phyloP scores from a whole-genome alignment of 1,139 yeast species.

The Geotrichum siamense region DNA sequence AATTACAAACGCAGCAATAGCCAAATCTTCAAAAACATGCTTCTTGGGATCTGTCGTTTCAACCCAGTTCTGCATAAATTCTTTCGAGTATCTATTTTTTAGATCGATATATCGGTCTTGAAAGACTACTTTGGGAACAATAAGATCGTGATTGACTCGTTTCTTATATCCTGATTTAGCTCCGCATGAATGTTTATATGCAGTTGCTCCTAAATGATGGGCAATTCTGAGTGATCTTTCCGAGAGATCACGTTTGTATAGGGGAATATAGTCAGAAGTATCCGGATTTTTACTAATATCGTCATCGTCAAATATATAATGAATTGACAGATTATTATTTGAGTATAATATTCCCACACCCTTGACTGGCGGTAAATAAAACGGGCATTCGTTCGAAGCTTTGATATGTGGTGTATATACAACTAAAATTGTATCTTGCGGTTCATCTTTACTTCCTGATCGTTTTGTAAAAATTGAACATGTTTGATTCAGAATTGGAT shows the following conservation, averaged over 20 bases:
- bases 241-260: constrained; percentile 24
- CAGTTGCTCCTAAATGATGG: constrained; percentile 66
- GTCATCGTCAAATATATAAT: constrained; percentile 59
- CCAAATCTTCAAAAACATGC: constrained; percentile 94
- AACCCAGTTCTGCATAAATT: constrained; percentile 75
- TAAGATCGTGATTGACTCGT: constrained; percentile 79
- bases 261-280: constrained; percentile 4
- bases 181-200: constrained; percentile 77
- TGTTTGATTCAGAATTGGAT: constrained; percentile 75
- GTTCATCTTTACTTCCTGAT: constrained; percentile 17
- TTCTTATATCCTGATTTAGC: constrained; percentile 79
- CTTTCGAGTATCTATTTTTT: constrained; percentile 74
- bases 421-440: constrained; percentile 45
- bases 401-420: constrained; percentile 71
- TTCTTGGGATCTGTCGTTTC: constrained; percentile 93
- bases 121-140: constrained; percentile 73
- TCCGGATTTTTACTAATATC: constrained; percentile 23
- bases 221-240: constrained; percentile 78
- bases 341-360: constrained; percentile 71
- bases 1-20: constrained; percentile 91
- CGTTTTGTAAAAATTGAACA: constrained; percentile 46
- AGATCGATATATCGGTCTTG: constrained; percentile 76
- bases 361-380: constrained; percentile 74
- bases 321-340: constrained; percentile 56
- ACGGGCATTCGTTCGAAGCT: constrained; percentile 62